Percentiles rank a stretch among this genome's conserved stretches.
Conservation (phyloP, 371 early-diverging fungal genomes). For the Coemansia sp. region DNA sequence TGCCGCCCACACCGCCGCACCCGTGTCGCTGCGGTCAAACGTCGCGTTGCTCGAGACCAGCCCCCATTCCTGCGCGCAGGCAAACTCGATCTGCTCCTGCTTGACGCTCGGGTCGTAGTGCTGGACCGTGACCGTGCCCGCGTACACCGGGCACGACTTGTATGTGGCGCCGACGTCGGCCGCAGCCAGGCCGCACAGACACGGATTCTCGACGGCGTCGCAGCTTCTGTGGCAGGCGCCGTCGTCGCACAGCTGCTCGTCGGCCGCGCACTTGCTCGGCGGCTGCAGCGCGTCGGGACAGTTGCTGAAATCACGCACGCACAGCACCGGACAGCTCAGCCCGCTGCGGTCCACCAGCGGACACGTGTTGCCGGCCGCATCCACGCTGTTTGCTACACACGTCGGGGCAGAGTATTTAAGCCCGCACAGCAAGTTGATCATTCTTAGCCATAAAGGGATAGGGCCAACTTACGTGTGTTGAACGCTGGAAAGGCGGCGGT, state of each 20-base stretch:
- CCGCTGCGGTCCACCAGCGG: constrained; percentile 45
- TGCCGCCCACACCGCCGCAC: constrained; percentile 19
- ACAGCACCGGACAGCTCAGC: constrained; percentile 38
- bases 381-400: constrained; percentile 48
- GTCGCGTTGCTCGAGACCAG: constrained; percentile 21
- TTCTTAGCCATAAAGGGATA: background rate
- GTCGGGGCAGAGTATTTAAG: background rate
- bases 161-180: constrained; percentile 10
- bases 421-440: background rate
- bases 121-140: constrained; percentile 48
- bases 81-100: constrained; percentile 48
- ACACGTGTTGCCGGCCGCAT: constrained; percentile 37
- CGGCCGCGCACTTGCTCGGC: constrained; percentile 11
- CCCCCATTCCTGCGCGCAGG: constrained; percentile 51
- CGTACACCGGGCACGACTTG: constrained; percentile 33
- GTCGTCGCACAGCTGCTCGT: constrained; percentile 48
- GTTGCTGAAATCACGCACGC: constrained; percentile 31
- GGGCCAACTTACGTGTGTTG: constrained; percentile 33
- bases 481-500: constrained; percentile 33
- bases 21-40: background rate
- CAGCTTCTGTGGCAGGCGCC: constrained; percentile 47
- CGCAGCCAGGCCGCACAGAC: constrained; percentile 38
- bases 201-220: constrained; percentile 38
- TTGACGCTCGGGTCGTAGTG: constrained; percentile 54
- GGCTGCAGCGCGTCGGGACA: constrained; percentile 38